These are phyloP conservation scores for Metarhizium guizhouense DNA, from an alignment of 2,329 filamentous ascomycete genomes.

Conservation along the genomic window DNA sequence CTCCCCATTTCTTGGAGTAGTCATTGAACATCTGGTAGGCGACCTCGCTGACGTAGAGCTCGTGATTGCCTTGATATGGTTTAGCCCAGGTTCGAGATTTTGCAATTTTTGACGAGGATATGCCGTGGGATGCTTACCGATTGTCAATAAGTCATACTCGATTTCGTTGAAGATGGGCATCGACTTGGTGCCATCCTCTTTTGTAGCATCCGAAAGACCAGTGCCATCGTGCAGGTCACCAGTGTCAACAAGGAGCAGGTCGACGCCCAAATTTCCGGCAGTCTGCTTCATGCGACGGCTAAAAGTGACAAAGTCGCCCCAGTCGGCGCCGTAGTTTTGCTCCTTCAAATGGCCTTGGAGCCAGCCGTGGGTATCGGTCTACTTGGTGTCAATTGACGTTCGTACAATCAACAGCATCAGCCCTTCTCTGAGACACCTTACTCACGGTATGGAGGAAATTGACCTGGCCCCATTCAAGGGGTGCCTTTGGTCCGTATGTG, in stretches of 20 bases:
- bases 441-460: constrained; percentile 49
- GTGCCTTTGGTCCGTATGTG: constrained; percentile 30
- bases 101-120: too few relatives aligned
- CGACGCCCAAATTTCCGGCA: constrained; percentile 46
- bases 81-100: neutral
- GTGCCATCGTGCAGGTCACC: constrained; percentile 60
- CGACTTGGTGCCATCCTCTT: constrained; percentile 45
- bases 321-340: constrained; percentile 55
- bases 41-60: constrained; percentile 53
- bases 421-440: neutral
- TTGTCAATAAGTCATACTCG: constrained; percentile 33
- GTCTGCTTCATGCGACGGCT: constrained; percentile 50
- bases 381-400: neutral
- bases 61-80: constrained; percentile 42
- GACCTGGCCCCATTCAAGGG: constrained; percentile 53
- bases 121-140: constrained; percentile 16
- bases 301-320: constrained; percentile 57
- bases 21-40: constrained; percentile 52
- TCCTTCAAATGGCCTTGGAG: constrained; percentile 52
- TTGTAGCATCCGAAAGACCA: constrained; percentile 52
- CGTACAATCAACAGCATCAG: neutral
- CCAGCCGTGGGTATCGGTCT: constrained; percentile 54
- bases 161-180: constrained; percentile 35
- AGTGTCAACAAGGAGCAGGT: constrained; percentile 52
- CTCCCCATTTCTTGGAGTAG: constrained; percentile 46